Evolutionary conservation across 805 yeast genomes (phyloP).

Genomic region (Metschnikowia lunata): DNA sequence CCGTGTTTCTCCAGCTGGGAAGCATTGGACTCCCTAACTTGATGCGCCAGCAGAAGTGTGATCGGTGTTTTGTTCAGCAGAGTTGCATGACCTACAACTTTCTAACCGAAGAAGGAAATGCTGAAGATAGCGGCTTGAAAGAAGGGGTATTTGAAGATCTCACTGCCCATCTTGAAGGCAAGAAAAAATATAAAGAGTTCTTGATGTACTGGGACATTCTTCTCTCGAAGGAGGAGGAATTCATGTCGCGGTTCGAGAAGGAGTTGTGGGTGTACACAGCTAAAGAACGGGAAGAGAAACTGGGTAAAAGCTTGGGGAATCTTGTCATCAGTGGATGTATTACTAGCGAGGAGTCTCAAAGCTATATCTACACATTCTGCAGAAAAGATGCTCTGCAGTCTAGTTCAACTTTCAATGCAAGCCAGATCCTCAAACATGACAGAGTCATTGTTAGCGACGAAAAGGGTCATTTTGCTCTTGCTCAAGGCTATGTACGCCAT

Average conservation of each 20-base stretch:
- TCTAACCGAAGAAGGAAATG: constrained; percentile 54
- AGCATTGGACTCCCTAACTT: constrained; percentile 51
- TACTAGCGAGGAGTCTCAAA: constrained; percentile 13
- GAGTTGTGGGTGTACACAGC: constrained; percentile 69
- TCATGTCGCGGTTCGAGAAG: constrained; percentile 45
- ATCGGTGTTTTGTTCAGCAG: constrained; percentile 50
- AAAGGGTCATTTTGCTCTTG: constrained; percentile 67
- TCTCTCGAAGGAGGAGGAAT: constrained; percentile 68
- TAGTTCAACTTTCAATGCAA: constrained; percentile 13
- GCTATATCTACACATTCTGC: constrained; percentile 46
- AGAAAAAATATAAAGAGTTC: constrained; percentile 45
- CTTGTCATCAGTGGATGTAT: constrained; percentile 37
- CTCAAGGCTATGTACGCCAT: constrained; percentile 53
- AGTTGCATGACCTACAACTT: constrained; percentile 65
- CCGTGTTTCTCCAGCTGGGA: constrained; percentile 52
- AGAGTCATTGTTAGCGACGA: constrained; percentile 76
- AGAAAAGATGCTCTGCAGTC: constrained; percentile 23
- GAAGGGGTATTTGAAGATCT: constrained; percentile 43
- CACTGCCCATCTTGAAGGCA: constrained; percentile 46
- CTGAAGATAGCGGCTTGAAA: constrained; percentile 50
- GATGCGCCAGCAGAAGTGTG: constrained; percentile 51
- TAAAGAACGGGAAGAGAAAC: constrained; percentile 52
- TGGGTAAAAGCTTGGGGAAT: constrained; percentile 56
- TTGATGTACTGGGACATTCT: constrained; percentile 70
- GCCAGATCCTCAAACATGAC: constrained; percentile 58